A percentile compares a stretch with the other conserved stretches of the same genome.
Conservation (phyloP, 148 eudicot genomes). For the Nepenthes gracilis region DNA sequence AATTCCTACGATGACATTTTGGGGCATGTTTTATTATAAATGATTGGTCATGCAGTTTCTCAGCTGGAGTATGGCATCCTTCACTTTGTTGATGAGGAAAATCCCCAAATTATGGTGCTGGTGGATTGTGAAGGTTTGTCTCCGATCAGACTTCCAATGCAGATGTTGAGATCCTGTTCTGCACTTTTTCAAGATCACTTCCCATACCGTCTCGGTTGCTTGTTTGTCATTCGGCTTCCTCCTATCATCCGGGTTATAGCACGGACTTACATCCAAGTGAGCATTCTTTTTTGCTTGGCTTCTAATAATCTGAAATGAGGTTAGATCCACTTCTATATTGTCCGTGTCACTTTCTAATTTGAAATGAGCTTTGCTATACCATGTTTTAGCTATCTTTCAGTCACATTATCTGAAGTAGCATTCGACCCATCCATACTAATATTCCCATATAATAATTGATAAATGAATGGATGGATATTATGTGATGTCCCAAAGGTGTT, state of each 20-base stretch:
- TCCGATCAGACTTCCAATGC: conserved; percentile 70
- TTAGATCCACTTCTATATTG: background rate
- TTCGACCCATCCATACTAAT: background rate
- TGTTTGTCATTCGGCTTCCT: conserved; percentile 74
- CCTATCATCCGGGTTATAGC: conserved; percentile 73
- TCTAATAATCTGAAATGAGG: background rate
- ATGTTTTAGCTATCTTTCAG: background rate
- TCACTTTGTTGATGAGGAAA: conserved; percentile 46
- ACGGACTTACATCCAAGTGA: conserved; percentile 76
- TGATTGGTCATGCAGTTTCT: conserved; percentile 55
- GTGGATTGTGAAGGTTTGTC: conserved; percentile 84
- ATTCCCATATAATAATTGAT: background rate
- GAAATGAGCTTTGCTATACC: too few species aligned
- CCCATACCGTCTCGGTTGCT: conserved; percentile 63
- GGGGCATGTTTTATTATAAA: background rate
- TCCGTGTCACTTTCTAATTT: background rate
- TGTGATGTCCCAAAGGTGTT: too few species aligned
- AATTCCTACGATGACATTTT: background rate
- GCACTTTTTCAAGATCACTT: conserved; percentile 75
- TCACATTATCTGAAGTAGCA: background rate
- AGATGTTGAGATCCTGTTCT: conserved; percentile 66
- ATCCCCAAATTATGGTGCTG: conserved; percentile 60
- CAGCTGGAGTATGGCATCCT: conserved; percentile 82
- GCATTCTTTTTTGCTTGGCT: conserved; percentile 13
- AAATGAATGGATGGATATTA: too few species aligned